These are phyloP conservation scores for Microthlaspi erraticum DNA, from an alignment of 345 rosid genomes.

Conservation along the genomic window DNA sequence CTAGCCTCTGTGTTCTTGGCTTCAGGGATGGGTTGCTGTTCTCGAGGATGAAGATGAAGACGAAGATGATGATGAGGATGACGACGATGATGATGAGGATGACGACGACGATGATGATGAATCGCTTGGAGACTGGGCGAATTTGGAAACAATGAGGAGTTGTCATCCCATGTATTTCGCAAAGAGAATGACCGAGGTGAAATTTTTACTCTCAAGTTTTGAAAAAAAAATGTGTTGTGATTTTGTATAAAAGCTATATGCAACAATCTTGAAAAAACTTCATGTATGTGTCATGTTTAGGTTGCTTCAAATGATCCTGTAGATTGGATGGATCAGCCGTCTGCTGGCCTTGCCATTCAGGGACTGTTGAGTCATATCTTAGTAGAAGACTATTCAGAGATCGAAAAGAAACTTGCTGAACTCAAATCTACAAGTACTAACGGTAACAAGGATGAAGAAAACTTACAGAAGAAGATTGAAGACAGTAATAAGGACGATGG, in stretches of 20 bases:
- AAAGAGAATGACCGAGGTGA: conserved; percentile 68
- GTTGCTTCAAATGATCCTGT: conserved; percentile 78
- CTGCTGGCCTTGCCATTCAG: conserved; percentile 85
- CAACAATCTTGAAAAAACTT: background rate
- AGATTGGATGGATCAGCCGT: conserved; percentile 91
- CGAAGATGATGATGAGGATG: conserved; percentile 56
- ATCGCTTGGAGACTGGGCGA: conserved; percentile 84
- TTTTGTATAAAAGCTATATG: background rate
- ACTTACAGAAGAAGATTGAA: conserved; percentile 48
- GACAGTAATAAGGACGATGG: conserved; percentile 52
- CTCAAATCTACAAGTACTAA: conserved; percentile 40
- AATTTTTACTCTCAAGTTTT: background rate
- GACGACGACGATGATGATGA: conserved; percentile 62
- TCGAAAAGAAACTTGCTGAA: conserved; percentile 62
- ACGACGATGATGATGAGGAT: conserved; percentile 59
- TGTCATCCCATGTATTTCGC: conserved; percentile 97
- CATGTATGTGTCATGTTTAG: conserved; percentile 46
- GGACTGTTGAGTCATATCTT: conserved; percentile 80
- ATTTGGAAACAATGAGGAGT: conserved; percentile 83
- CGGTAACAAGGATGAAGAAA: conserved; percentile 45
- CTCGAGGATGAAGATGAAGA: conserved; percentile 69
- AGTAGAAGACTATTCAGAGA: conserved; percentile 73
- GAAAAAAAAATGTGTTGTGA: background rate
- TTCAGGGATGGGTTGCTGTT: conserved; percentile 75
- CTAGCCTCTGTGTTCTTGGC: conserved; percentile 29